A percentile compares a stretch with the other conserved stretches of the same genome.
Evolutionary conservation across 2,329 filamentous ascomycete species (phyloP).

Genomic region (Hirsutella thompsonii): DNA sequence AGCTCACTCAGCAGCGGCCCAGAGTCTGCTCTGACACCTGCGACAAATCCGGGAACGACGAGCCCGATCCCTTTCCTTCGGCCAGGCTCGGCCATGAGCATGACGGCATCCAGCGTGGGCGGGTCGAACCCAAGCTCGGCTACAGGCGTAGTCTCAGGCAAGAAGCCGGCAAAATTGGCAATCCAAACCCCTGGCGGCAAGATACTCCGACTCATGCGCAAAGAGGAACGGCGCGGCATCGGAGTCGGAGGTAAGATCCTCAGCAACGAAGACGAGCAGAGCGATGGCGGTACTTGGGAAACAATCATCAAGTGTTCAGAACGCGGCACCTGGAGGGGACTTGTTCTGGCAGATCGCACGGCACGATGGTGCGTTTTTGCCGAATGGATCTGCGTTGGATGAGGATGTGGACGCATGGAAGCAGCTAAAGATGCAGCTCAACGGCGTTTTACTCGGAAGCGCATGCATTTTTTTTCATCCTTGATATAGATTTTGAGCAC

Average conservation of each 20-base stretch:
- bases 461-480: background rate
- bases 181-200: constrained; percentile 92
- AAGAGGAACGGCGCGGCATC: constrained; percentile 53
- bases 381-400: constrained; percentile 57
- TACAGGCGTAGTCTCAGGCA: constrained; percentile 39
- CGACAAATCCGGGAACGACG: constrained; percentile 32
- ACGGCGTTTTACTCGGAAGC: background rate
- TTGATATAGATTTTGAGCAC: background rate
- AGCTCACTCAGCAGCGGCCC: constrained; percentile 31
- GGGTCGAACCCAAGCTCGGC: constrained; percentile 43
- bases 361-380: constrained; percentile 88
- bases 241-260: constrained; percentile 29
- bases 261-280: constrained; percentile 39
- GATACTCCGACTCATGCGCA: constrained; percentile 76
- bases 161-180: constrained; percentile 89
- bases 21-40: constrained; percentile 27
- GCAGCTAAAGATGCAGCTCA: background rate
- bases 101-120: constrained; percentile 44
- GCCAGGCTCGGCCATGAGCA: constrained; percentile 51
- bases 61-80: constrained; percentile 50
- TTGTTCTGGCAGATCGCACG: constrained; percentile 72
- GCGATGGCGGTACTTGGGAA: constrained; percentile 70
- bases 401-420: constrained; percentile 2
- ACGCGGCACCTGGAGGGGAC: constrained; percentile 64
- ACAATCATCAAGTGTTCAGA: constrained; percentile 86